Base-by-base conservation (phyloP, 176 grass and related monocot genomes). In the Oryza rufipogon region DNA sequence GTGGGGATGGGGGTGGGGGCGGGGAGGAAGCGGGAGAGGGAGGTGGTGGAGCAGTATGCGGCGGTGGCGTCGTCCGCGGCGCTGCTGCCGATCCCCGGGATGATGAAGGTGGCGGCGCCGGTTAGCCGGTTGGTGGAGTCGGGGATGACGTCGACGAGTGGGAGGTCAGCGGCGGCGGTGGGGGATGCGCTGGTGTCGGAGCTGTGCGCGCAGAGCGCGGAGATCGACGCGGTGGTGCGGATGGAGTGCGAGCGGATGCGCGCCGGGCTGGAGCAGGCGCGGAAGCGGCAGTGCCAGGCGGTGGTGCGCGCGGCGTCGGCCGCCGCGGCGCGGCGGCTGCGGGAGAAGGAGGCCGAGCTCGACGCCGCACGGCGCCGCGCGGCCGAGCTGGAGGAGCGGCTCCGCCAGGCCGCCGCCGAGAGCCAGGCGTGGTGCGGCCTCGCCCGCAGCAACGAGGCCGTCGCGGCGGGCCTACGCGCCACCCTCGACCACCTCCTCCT, bases 211-310 rank as follows among this genome's bases (percentile, higher is more conserved):
- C 82, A 91, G 14, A 90, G 42, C 22, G 34, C 63, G 0, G 91
- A 91, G 64, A 71, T 87, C 11, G 91, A 93, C 63, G 71, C 85
- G 30, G 26, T 93, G 17, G 34, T 97, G 30, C 89, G 88, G 16
- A 9, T 79, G 33, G 64, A 92, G 91, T 89, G 67, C 65, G 91
- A 93, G 45, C 68, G 84, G 56, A 51, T 90, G 22, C 81, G 83
- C 2, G 60, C 46, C 2, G 91, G 78, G 2, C 54, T 93, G 42
- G 89, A 91, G 78, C 88, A 87, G 14, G 83, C 78, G 4, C 48
- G 66, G 1, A 87, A 83, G 78, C 88, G 89, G 69, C 89, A 93
- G 64, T 75, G 87, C 41, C 76, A 65, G 78, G 79, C 73, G 81
- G 3, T 93, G 68, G 54, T 70, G 34, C 74, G 66, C 66, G 64